Evolutionary conservation across 2,329 filamentous ascomycete species (phyloP).

Genomic region (Talaromyces marneffei): DNA sequence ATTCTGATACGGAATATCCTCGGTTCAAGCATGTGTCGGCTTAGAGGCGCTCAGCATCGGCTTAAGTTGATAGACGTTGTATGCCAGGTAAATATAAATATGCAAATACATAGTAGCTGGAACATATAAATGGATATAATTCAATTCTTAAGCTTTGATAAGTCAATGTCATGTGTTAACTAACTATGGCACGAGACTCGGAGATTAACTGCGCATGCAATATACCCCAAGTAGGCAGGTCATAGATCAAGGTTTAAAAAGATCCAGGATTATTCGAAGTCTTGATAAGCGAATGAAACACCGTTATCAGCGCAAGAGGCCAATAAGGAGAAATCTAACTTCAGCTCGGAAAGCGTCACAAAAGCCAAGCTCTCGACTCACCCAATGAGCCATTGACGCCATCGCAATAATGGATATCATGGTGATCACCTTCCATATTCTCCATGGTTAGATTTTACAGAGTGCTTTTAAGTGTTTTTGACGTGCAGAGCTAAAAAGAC

Average conservation of each 20-base stretch:
- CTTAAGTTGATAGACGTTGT: background rate
- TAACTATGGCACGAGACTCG: background rate
- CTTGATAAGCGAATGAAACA: background rate
- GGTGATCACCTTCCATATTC: background rate
- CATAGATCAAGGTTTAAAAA: background rate
- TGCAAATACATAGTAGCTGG: background rate
- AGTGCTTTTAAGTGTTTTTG: no score
- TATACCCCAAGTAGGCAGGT: background rate
- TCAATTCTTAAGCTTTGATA: background rate
- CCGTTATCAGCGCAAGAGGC: background rate
- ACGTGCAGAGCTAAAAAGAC: background rate
- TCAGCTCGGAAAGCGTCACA: background rate
- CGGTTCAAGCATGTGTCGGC: background rate
- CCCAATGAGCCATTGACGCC: background rate
- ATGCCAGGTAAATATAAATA: background rate
- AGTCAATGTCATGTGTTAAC: background rate
- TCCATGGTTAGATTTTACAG: background rate
- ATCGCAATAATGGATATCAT: background rate
- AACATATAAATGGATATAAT: background rate
- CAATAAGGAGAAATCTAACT: background rate
- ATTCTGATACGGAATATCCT: no score
- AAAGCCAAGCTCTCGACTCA: background rate
- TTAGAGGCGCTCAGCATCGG: background rate
- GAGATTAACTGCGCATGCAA: background rate
- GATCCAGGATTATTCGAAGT: background rate